Percentiles rank a stretch among this genome's conserved stretches.
phyloP scores from a whole-genome alignment of 148 eudicot species.

The Selenicereus undatus region DNA sequence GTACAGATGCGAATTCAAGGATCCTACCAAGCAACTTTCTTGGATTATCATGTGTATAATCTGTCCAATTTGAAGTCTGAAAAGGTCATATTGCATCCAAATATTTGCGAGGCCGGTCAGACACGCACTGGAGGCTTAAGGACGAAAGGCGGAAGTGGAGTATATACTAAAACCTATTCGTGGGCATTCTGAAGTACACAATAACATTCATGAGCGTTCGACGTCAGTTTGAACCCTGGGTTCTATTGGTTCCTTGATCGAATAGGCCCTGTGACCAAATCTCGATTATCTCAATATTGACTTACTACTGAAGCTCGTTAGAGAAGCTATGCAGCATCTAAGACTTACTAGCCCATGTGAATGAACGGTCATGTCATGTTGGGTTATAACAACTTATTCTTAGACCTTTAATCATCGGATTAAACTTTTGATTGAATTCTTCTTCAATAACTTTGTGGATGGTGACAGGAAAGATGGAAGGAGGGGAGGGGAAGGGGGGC shows the following conservation, averaged over 20 bases:
- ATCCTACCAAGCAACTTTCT: conserved; percentile 2
- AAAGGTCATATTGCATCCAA: not conserved
- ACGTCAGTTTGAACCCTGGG: not conserved
- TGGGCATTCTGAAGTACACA: not conserved
- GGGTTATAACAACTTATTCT: not conserved
- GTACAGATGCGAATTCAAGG: conserved; percentile 9
- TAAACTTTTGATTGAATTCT: not conserved
- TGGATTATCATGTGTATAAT: conserved; percentile 10
- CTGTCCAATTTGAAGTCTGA: conserved; percentile 6
- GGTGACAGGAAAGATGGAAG: not conserved
- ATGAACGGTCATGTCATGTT: not conserved
- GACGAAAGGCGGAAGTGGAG: not conserved
- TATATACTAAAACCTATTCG: not conserved
- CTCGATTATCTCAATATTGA: not conserved
- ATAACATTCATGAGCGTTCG: not conserved
- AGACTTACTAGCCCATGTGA: not conserved
- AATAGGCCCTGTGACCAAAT: not conserved
- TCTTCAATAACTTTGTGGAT: not conserved
- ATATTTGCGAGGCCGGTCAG: not conserved
- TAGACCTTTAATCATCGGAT: not conserved
- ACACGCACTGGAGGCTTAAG: not conserved
- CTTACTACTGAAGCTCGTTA: not conserved
- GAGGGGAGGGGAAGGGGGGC: not conserved
- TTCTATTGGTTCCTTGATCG: not conserved
- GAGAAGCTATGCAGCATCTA: not conserved